Conservation (phyloP, 2,329 filamentous ascomycete species). For the Clathrospora elynae region DNA sequence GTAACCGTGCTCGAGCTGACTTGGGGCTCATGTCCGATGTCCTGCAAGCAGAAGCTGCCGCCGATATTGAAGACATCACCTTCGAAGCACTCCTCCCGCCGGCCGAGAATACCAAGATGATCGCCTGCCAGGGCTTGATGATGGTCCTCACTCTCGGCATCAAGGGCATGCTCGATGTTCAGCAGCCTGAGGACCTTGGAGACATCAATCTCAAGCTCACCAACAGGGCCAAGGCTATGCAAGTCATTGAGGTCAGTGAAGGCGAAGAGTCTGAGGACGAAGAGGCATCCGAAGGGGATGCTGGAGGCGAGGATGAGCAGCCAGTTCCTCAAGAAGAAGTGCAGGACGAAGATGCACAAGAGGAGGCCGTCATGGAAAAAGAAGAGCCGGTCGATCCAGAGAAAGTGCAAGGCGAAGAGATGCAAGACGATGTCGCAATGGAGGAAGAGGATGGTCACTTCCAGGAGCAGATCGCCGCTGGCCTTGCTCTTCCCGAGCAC, state of each 20-base stretch:
- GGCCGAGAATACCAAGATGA: conserved; percentile 57
- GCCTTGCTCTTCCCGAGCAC: conserved; percentile 11
- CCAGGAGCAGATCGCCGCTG: conserved; percentile 34
- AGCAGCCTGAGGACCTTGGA: conserved; percentile 60
- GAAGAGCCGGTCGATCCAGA: conserved; percentile 1
- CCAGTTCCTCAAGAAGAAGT: background rate
- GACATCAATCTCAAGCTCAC: conserved; percentile 44
- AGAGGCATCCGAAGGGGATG: background rate
- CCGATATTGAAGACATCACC: conserved; percentile 53
- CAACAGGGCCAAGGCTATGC: conserved; percentile 24
- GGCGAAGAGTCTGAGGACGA: conserved; percentile 7
- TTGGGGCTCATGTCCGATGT: conserved; percentile 22
- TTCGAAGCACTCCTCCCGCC: conserved; percentile 75
- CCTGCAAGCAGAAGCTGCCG: conserved; percentile 39
- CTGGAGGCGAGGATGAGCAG: no score
- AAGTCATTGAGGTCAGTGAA: conserved; percentile 18
- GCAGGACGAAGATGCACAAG: background rate
- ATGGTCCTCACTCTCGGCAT: conserved; percentile 54
- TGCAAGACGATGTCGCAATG: conserved; percentile 1
- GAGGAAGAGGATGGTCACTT: conserved; percentile 26
- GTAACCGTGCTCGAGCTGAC: conserved; percentile 15
- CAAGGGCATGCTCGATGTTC: conserved; percentile 65
- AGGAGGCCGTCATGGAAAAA: background rate
- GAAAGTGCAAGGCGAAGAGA: conserved; percentile 7
- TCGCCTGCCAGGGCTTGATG: conserved; percentile 63